Base-by-base conservation (phyloP, 1,284 basidiomycete species). In the Taiwanofungus camphoratus region DNA sequence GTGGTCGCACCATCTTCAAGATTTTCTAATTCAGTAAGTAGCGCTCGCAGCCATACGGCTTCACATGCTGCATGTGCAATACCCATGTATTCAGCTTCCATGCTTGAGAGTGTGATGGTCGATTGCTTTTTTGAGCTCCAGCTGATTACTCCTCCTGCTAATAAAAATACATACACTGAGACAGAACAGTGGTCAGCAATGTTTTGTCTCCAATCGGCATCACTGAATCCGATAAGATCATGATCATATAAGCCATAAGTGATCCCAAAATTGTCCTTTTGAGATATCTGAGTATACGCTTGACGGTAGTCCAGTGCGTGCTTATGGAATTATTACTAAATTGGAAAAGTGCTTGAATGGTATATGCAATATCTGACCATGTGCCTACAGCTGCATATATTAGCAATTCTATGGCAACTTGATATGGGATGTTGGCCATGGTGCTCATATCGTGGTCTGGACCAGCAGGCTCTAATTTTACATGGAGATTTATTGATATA, bases 391-490 rank as follows among this genome's bases (percentile, higher is more conserved):
- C 46, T 44, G 4, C 15, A 27, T 13, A 39, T 48, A 31, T 22
- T 53, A 50, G 36, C 54, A 48, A 71, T 58, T 6, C 65, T 67
- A 9, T 55, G 68, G 7, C 34, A 34, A n/a, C 63, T 53, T 1
- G 63, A 54, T 11, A 56, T 53, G 42, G 59, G n/a, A n/a, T n/a
- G n/a, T n/a, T n/a, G n/a, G n/a, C n/a, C n/a, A n/a, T n/a, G n/a
- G n/a, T n/a, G n/a, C n/a, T n/a, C n/a, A n/a, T n/a, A n/a, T n/a
- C n/a, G n/a, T n/a, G n/a, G n/a, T n/a, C n/a, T n/a, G n/a, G n/a
- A n/a, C n/a, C n/a, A n/a, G n/a, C n/a, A n/a, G n/a, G n/a, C n/a
- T n/a, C n/a, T n/a, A n/a, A n/a, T n/a, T n/a, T n/a, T n/a, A n/a
- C n/a, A n/a, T n/a, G n/a, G n/a, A n/a, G n/a, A n/a, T n/a, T n/a